A percentile compares a stretch with the other conserved stretches of the same genome.
Evolutionary conservation across 305 asterid genomes (phyloP).

Genomic region (Galium porrigens): DNA sequence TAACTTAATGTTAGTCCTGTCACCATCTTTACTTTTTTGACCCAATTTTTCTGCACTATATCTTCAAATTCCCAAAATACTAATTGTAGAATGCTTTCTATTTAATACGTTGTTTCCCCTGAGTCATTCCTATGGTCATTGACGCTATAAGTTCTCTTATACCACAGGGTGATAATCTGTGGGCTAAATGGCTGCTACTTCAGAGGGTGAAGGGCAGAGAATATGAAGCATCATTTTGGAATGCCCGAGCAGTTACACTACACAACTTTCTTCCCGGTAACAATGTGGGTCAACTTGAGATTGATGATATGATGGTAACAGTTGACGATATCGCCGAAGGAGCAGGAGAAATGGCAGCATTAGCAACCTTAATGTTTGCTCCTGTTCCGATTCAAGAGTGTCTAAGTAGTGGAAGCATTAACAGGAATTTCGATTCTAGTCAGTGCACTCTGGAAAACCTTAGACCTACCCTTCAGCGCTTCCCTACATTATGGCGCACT

Average conservation of each 20-base stretch:
- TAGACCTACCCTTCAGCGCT: slow-evolving; percentile 73
- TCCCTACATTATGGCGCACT: slow-evolving; percentile 80
- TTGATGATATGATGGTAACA: slow-evolving; percentile 57
- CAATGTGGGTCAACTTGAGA: slow-evolving; percentile 43
- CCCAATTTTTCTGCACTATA: background rate
- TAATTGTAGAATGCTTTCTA: background rate
- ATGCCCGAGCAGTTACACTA: slow-evolving; percentile 81
- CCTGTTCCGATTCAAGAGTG: slow-evolving; percentile 84
- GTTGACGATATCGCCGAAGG: slow-evolving; percentile 99
- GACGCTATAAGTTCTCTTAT: background rate
- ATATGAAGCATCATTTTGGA: slow-evolving; percentile 86
- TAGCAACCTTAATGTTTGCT: slow-evolving; percentile 91
- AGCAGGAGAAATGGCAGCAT: slow-evolving; percentile 93
- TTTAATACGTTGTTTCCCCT: background rate
- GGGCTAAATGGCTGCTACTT: slow-evolving; percentile 81
- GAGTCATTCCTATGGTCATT: slow-evolving; percentile 1
- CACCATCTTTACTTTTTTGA: background rate
- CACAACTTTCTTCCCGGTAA: slow-evolving; percentile 52
- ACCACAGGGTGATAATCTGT: slow-evolving; percentile 74
- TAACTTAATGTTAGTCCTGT: background rate
- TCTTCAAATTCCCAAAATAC: background rate
- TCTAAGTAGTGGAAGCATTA: slow-evolving; percentile 84
- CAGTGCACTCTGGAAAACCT: slow-evolving; percentile 98
- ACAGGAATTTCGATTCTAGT: slow-evolving; percentile 64
- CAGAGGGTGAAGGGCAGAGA: slow-evolving; percentile 82